Conservation (phyloP, 2,329 filamentous ascomycete genomes). For the Talaromyces albobiverticillius region DNA sequence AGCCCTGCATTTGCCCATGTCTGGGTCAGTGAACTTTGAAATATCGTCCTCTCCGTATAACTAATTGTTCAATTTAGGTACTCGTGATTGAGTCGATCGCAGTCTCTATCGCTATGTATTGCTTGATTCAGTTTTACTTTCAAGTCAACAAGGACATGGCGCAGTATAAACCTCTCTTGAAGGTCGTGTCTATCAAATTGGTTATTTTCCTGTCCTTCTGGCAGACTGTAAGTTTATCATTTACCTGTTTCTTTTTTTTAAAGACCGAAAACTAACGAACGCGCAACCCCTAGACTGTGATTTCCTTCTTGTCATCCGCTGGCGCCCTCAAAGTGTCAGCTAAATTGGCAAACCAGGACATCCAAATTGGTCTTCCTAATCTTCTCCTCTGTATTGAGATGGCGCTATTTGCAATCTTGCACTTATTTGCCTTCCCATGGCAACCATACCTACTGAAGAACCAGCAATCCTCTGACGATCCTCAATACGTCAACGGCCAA, state of each 20-base stretch:
- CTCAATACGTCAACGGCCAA: constrained; percentile 44
- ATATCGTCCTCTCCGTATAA: not conserved
- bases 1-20: constrained; percentile 77
- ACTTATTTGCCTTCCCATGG: constrained; percentile 81
- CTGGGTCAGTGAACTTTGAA: constrained; percentile 56
- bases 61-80: constrained; percentile 41
- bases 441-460: constrained; percentile 59
- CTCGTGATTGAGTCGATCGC: constrained; percentile 67
- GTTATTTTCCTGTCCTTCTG: constrained; percentile 91
- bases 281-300: constrained; percentile 45
- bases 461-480: constrained; percentile 47
- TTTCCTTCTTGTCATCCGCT: constrained; percentile 60
- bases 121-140: constrained; percentile 80
- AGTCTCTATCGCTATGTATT: constrained; percentile 84
- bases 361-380: constrained; percentile 77
- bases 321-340: constrained; percentile 62
- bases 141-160: constrained; percentile 68
- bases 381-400: constrained; percentile 80
- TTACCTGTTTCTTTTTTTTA: too few species aligned
- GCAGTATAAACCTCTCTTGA: constrained; percentile 70
- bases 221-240: constrained; percentile 56
- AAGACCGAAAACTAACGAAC: not conserved
- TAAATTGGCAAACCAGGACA: constrained; percentile 67
- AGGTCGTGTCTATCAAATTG: constrained; percentile 82
- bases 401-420: constrained; percentile 73